Evolutionary conservation across 2,329 filamentous ascomycete species (phyloP).

Genomic region (Tolypocladium sp.): DNA sequence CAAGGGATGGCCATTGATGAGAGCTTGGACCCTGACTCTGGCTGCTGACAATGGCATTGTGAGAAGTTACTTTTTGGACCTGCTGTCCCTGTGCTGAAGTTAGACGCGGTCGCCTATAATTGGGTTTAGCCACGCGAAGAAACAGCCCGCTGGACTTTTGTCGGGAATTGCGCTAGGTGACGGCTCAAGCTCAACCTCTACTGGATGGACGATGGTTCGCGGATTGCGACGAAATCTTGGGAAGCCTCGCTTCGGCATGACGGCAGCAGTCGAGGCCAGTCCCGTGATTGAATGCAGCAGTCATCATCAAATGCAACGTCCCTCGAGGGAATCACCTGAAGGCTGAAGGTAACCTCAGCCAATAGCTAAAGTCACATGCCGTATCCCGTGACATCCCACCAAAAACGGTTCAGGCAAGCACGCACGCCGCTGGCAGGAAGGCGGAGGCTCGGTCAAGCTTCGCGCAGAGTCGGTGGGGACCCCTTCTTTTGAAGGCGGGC

Average conservation of each 20-base stretch:
- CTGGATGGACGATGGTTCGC: background rate
- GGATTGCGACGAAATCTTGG: background rate
- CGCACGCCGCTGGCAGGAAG: background rate
- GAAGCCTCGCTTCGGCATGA: background rate
- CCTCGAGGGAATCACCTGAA: background rate
- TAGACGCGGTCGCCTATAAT: background rate
- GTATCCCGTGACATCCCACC: constrained; percentile 9
- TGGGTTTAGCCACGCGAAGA: background rate
- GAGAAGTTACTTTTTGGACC: background rate
- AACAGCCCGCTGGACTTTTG: no score
- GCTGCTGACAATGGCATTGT: background rate
- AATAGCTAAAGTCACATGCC: constrained; percentile 9
- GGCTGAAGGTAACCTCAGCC: no score
- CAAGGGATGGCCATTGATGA: background rate
- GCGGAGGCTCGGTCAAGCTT: background rate
- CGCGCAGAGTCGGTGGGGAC: background rate
- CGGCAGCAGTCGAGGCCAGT: background rate
- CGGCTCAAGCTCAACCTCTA: background rate
- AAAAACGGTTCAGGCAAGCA: background rate
- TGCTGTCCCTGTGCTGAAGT: background rate
- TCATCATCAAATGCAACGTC: background rate
- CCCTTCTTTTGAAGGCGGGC: background rate
- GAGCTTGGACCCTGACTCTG: background rate
- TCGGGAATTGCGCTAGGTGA: background rate
- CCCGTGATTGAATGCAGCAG: background rate